Evolutionary conservation across 164 flowering plant species (phyloP), one percentile per base, ranked within the genome.

Genomic region (Magnolia changhungtana): DNA sequence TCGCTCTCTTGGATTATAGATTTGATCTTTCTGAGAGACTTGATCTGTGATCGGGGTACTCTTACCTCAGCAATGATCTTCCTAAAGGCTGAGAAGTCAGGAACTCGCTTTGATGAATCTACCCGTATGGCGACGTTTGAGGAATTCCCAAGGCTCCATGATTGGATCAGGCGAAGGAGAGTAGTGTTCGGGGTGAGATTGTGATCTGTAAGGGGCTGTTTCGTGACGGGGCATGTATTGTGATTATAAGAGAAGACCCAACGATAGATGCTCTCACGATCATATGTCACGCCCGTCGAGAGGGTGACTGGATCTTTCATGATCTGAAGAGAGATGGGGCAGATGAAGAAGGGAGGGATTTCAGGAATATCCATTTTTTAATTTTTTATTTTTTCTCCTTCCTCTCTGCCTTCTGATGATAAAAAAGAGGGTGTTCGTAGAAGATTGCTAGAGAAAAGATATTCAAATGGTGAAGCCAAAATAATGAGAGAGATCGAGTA

Each of bases 241-340:
- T 83, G 82, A 21, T 89, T 88, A 80, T 78, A 73, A 9, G 81
- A 71, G 72, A 82, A 89, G 18, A 92, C 16, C 97, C 97, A 92
- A 51, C 74, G 77, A 51, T 87, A 87, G 69, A 92, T 92, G 89
- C 89, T 89, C 7, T 87, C 88, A 1, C 97, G 80, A 64, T 90
- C 97, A 69, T 87, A 90, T 1, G 93, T 89, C 19, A 90, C 88
- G 50, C 97, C 97, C 0, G 97, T 87, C 0, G 86, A 72, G 63
- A 89, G 72, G 0, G 87, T 92, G 0, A 92, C 95, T 0, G 97
- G 95, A 50, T 92, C 97, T 67, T 83, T 84, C 97, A 92, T 92
- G 71, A 92, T 78, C 67, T 89, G 85, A 4, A 89, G 75, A 16
- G 97, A 90, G 50, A 92, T 89, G 0, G 96, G 96, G 84, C 96